A percentile compares a stretch with the other conserved stretches of the same genome.
phyloP scores from a whole-genome alignment of 106 monocot species.

The Dendrobium catenatum region DNA sequence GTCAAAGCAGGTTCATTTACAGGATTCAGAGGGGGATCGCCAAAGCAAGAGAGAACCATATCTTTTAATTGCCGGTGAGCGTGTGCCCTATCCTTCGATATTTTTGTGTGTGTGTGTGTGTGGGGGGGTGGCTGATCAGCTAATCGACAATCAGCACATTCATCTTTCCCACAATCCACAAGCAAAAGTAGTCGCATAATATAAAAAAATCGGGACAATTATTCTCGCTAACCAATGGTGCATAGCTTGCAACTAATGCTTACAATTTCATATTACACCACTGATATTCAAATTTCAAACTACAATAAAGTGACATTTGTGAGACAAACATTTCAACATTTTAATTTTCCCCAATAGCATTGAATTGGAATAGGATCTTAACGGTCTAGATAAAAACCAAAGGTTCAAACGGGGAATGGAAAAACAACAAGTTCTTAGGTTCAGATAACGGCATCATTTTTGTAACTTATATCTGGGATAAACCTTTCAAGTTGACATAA shows the following conservation, averaged over 20 bases:
- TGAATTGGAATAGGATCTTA: neutral
- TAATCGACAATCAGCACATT: neutral
- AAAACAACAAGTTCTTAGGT: neutral
- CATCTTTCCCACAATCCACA: neutral
- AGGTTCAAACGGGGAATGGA: neutral
- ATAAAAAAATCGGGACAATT: neutral
- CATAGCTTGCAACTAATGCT: neutral
- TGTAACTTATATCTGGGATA: neutral
- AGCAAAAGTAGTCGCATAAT: neutral
- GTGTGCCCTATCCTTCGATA: too few species aligned
- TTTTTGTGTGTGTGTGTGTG: too few species aligned
- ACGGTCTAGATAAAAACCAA: neutral
- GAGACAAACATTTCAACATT: neutral
- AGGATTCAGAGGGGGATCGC: too few species aligned
- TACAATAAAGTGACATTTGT: neutral
- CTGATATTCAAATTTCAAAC: neutral
- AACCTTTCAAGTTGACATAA: neutral
- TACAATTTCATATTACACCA: neutral
- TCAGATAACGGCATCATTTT: neutral
- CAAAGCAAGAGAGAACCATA: too few species aligned
- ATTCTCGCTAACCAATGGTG: neutral
- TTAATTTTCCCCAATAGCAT: neutral
- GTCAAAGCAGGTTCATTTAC: too few species aligned
- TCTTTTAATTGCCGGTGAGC: too few species aligned
- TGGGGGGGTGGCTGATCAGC: neutral